Percentiles rank a stretch among this genome's conserved stretches.
Conservation (phyloP, 2,329 filamentous ascomycete species). For the Canariomyces notabilis region DNA sequence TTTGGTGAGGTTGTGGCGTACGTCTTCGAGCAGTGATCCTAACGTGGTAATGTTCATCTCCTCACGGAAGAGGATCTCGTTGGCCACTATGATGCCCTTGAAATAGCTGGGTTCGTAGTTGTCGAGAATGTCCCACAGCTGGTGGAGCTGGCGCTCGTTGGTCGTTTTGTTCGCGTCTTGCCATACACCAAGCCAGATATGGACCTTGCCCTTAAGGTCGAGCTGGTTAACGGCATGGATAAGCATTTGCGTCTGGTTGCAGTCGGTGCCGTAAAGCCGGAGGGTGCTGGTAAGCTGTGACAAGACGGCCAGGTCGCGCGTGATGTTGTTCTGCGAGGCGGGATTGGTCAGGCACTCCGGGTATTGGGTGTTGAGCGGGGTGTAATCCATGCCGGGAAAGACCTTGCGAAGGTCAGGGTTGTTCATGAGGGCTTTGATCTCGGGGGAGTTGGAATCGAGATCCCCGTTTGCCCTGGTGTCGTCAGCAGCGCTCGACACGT, state of each 20-base stretch:
- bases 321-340: slow-evolving; percentile 90
- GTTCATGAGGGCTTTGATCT: slow-evolving; percentile 77
- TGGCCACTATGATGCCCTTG: slow-evolving; percentile 75
- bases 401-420: slow-evolving; percentile 83
- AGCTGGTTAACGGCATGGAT: slow-evolving; percentile 74
- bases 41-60: slow-evolving; percentile 64
- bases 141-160: slow-evolving; percentile 71
- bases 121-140: slow-evolving; percentile 82
- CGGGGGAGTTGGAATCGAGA: slow-evolving; percentile 64
- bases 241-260: slow-evolving; percentile 94
- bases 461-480: slow-evolving; percentile 63
- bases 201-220: slow-evolving; percentile 65
- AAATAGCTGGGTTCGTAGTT: slow-evolving; percentile 64
- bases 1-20: slow-evolving; percentile 66
- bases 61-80: slow-evolving; percentile 73
- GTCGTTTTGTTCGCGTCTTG: slow-evolving; percentile 79
- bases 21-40: slow-evolving; percentile 57
- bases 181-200: slow-evolving; percentile 94
- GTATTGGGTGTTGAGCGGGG: slow-evolving; percentile 84
- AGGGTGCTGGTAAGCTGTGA: slow-evolving; percentile 85
- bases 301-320: slow-evolving; percentile 82
- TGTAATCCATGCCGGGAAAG: slow-evolving; percentile 94
- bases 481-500: slow-evolving; percentile 48
- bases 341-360: slow-evolving; percentile 73
- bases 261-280: slow-evolving; percentile 90